Base-by-base conservation (phyloP, 2,329 filamentous ascomycete species). In the Dactylellina leptospora region DNA sequence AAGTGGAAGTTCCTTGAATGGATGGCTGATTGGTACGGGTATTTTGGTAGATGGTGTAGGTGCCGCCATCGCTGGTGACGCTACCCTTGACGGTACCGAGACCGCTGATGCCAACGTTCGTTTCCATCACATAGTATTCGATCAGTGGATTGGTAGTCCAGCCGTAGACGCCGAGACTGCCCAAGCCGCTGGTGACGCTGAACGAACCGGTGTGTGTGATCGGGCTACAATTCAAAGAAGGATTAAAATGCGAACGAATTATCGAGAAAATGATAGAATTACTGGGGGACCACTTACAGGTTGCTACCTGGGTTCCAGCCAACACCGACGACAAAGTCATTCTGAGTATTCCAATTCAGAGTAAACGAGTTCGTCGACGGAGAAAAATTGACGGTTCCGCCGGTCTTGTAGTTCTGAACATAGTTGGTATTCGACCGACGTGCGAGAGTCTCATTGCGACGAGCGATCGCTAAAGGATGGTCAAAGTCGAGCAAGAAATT, bases 401-500 rank as follows among this genome's bases (percentile, higher is more conserved):
- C 82, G 71, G 87, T 85, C 59, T 82, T 85, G 80, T 84, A 88
- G 80, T 82, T 87, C 56, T 85, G 85, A 75, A 85, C 83, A 79
- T 84, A 80, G 4, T 81, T 84, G 16, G 84, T 84, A 25, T 80
- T 79, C 60, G 79, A 74, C 55, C 75, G 76, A 75, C 68, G 50
- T 11, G 53, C 58, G 72, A 77, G 74, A 54, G 77, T 51, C 28
- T 54, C 56, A 44, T 70, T 70, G 27, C 79, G 78, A 62, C 45
- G 44, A 11, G 59, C 58, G 48, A 71, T 56, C 0, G 66, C 50
- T 3, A 70, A 44, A 33, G 64, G 64, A 27, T 70, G 55, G 40
- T 70, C 64, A 20, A 42, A 42, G 10, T 28, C 55, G 13, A 70
- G 42, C 11, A 55, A 13, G 11, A 70, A 70, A 25, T 70, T 70